phyloP scores from a whole-genome alignment of 441 rosid genomes.

The Erodium trifolium region DNA sequence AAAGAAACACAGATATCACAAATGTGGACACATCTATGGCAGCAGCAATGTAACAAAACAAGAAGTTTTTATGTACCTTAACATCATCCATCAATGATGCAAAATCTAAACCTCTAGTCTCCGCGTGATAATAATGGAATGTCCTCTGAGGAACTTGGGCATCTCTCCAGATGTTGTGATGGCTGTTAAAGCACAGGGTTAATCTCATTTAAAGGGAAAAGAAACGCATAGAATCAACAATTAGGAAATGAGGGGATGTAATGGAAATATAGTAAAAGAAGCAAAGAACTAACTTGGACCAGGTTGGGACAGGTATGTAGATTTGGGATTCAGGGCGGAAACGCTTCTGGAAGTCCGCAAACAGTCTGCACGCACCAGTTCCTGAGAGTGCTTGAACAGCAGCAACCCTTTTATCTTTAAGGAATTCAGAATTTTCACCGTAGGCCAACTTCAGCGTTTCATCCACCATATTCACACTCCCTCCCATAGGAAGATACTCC shows the following conservation, averaged over 20 bases:
- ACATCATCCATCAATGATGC: conserved; percentile 74
- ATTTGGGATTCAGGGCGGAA: conserved; percentile 78
- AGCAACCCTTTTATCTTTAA: conserved; percentile 77
- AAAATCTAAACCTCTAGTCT: conserved; percentile 75
- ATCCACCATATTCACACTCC: conserved; percentile 80
- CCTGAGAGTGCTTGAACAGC: conserved; percentile 90
- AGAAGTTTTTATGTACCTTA: conserved; percentile 42
- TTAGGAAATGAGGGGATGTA: not conserved
- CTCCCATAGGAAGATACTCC: conserved; percentile 99
- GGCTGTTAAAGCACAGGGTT: conserved; percentile 43
- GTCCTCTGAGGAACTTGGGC: conserved; percentile 75
- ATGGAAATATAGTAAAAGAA: not conserved
- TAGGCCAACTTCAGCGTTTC: conserved; percentile 87
- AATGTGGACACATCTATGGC: conserved; percentile 1
- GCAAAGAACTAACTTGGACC: conserved; percentile 69
- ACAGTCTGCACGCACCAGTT: conserved; percentile 88
- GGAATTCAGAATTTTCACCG: conserved; percentile 68
- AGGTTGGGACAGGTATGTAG: conserved; percentile 85
- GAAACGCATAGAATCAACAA: conserved; percentile 9
- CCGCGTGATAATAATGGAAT: conserved; percentile 82
- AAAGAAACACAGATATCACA: not conserved
- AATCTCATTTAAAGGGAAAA: not conserved
- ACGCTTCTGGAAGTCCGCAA: conserved; percentile 92
- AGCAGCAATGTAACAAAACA: not conserved
- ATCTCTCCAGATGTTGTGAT: conserved; percentile 97